phyloP scores from a whole-genome alignment of 805 yeast species.

The Zygoascus ofunaensis region DNA sequence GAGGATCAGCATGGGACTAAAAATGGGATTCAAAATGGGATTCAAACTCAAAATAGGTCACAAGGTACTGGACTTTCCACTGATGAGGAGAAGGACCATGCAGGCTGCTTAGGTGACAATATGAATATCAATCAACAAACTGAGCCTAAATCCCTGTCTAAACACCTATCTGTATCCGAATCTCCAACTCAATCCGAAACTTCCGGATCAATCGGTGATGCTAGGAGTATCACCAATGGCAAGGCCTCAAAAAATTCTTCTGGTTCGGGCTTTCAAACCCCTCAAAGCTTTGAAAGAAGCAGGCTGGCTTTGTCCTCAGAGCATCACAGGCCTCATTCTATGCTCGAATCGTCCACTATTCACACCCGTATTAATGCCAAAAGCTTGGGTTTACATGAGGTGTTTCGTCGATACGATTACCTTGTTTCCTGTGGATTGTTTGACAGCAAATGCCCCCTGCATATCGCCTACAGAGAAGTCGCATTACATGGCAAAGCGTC shows the following conservation, averaged over 20 bases:
- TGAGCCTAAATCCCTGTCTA: not conserved
- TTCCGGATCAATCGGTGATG: too few relatives aligned
- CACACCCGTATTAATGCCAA: slow-evolving; percentile 6
- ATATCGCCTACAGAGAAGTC: slow-evolving; percentile 40
- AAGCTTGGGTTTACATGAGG: slow-evolving; percentile 24
- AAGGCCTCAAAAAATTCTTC: not conserved
- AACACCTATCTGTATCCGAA: too few relatives aligned
- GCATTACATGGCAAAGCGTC: slow-evolving; percentile 66
- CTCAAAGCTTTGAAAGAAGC: not conserved
- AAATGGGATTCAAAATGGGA: not conserved
- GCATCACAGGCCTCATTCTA: slow-evolving; percentile 1
- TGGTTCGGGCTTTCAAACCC: not conserved
- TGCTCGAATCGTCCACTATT: not conserved
- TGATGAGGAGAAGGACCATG: not conserved
- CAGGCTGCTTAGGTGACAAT: too few relatives aligned
- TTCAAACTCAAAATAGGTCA: not conserved
- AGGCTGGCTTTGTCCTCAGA: too few relatives aligned
- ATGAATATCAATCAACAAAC: too few relatives aligned
- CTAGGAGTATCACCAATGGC: too few relatives aligned
- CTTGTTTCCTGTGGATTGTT: slow-evolving; percentile 23
- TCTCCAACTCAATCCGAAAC: too few relatives aligned
- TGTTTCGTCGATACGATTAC: slow-evolving; percentile 23
- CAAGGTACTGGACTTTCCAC: not conserved
- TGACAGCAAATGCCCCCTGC: slow-evolving; percentile 1
- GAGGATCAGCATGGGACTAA: too few relatives aligned